Conservation (phyloP, 768 basidiomycete species). For the Lyophyllum semitale region DNA sequence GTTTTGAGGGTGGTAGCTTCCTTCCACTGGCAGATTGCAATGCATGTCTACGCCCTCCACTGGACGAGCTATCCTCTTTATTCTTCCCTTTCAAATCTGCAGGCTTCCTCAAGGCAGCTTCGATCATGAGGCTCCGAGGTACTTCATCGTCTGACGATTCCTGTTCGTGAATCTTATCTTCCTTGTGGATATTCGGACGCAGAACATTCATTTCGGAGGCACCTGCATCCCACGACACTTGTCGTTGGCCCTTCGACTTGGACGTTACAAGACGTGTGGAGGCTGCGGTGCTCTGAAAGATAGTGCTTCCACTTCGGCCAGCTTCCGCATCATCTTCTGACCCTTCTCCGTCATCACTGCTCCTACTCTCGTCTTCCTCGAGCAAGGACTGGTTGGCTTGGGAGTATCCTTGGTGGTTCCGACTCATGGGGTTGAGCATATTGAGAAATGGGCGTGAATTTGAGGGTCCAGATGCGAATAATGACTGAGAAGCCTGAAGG, state of each 20-base stretch:
- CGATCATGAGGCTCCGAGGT: slow-evolving; percentile 85
- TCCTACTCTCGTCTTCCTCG: slow-evolving; percentile 71
- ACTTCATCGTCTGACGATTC: slow-evolving; percentile 83
- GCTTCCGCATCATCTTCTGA: slow-evolving; percentile 66
- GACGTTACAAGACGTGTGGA: slow-evolving; percentile 24
- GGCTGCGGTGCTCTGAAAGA: slow-evolving; percentile 33
- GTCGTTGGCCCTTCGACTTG: slow-evolving; percentile 48
- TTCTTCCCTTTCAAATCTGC: slow-evolving; percentile 28
- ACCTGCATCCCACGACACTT: slow-evolving; percentile 59
- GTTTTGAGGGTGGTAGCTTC: slow-evolving; percentile 42
- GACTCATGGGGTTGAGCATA: slow-evolving; percentile 80
- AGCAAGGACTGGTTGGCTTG: slow-evolving; percentile 71
- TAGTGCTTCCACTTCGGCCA: slow-evolving; percentile 47
- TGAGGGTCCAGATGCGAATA: slow-evolving; percentile 42
- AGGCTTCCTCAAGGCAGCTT: slow-evolving; percentile 56
- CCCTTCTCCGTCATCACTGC: slow-evolving; percentile 46
- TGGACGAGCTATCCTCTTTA: slow-evolving; percentile 15
- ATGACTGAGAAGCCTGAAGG: slow-evolving; percentile 37
- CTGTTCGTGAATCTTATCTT: slow-evolving; percentile 59
- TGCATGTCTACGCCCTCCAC: slow-evolving; percentile 44
- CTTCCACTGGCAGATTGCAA: slow-evolving; percentile 51
- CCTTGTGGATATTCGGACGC: slow-evolving; percentile 71
- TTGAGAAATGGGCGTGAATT: slow-evolving; percentile 78
- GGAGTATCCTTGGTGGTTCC: slow-evolving; percentile 72
- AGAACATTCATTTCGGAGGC: slow-evolving; percentile 58